Evolutionary conservation across 345 rosid species (phyloP).

Genomic region (Populus nigra): DNA sequence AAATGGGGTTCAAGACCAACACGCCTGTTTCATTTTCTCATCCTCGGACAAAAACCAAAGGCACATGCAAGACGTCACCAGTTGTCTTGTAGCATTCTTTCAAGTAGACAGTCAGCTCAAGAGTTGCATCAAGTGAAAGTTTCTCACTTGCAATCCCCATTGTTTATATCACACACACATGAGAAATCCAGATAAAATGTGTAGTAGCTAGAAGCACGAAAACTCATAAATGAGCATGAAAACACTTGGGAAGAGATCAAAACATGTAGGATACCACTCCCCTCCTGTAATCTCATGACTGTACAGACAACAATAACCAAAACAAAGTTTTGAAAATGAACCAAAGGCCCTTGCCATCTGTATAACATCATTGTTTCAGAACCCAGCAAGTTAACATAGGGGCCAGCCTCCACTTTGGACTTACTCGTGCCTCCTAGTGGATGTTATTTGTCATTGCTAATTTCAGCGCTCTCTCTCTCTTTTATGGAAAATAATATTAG

Average conservation of each 20-base stretch:
- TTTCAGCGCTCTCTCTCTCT: too few species aligned
- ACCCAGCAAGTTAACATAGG: slow-evolving; percentile 20
- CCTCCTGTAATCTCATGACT: slow-evolving; percentile 30
- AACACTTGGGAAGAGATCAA: background rate
- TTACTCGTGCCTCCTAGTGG: background rate
- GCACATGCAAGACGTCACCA: background rate
- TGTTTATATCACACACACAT: background rate
- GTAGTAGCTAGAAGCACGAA: background rate
- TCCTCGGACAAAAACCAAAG: background rate
- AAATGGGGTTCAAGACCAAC: slow-evolving; percentile 3
- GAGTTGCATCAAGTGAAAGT: slow-evolving; percentile 5
- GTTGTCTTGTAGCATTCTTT: background rate
- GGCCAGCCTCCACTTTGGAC: slow-evolving; percentile 19
- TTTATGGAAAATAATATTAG: background rate
- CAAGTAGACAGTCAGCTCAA: background rate
- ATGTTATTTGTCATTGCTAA: background rate
- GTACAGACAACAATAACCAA: slow-evolving; percentile 16
- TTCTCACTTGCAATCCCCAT: background rate
- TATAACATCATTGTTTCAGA: slow-evolving; percentile 17
- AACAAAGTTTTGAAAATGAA: background rate
- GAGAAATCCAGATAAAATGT: background rate
- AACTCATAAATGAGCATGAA: slow-evolving; percentile 6
- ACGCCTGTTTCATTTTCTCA: background rate
- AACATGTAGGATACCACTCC: slow-evolving; percentile 37
- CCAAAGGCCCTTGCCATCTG: slow-evolving; percentile 23